Evolutionary conservation across 305 asterid species (phyloP).

Genomic region (Fraxinus dipetala): DNA sequence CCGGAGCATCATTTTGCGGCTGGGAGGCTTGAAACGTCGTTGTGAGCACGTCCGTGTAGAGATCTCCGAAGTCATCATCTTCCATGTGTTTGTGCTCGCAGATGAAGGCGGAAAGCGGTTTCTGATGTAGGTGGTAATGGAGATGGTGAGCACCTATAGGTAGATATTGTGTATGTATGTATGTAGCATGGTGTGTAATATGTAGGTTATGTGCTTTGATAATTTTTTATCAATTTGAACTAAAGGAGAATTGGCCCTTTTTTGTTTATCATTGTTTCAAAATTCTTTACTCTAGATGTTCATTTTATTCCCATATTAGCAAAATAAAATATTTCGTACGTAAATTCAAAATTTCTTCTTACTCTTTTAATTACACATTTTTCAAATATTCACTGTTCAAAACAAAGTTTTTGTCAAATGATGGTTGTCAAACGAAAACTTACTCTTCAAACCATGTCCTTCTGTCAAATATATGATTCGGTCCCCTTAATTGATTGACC

Average conservation of each 20-base stretch:
- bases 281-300: too few species aligned
- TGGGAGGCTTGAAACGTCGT: constrained; percentile 39
- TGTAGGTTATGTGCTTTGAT: background rate
- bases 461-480: background rate
- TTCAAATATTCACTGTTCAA: too few species aligned
- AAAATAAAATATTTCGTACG: too few species aligned
- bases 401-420: too few species aligned
- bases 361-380: too few species aligned
- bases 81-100: constrained; percentile 53
- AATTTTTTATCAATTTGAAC: background rate
- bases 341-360: too few species aligned
- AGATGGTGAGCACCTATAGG: constrained; percentile 2
- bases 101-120: constrained; percentile 27
- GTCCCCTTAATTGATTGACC: background rate
- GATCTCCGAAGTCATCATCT: constrained; percentile 99
- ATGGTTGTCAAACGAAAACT: too few species aligned
- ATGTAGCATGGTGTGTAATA: background rate
- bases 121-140: background rate
- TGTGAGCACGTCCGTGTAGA: constrained; percentile 77
- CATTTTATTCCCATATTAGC: too few species aligned
- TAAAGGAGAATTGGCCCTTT: background rate
- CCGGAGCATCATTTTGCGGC: constrained; percentile 19
- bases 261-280: too few species aligned
- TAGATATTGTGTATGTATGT: background rate
- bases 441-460: background rate